These are phyloP conservation scores for Globisporangium lucens DNA, from an alignment of 352 stramenopile species.

Conservation along the genomic window DNA sequence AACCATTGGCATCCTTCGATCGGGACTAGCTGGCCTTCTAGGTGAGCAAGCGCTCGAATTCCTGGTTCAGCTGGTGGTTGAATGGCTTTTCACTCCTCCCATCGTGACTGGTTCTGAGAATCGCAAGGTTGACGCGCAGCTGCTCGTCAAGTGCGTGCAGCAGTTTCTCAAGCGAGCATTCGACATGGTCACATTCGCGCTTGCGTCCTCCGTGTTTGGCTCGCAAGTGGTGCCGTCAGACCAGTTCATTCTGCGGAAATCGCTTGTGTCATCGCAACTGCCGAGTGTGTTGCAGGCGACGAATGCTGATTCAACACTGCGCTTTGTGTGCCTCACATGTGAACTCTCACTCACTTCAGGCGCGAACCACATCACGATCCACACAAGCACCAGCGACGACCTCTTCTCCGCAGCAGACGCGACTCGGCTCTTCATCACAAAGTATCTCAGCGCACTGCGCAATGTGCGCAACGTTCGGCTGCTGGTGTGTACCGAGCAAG, in stretches of 20 bases:
- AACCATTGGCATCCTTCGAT: constrained; percentile 30
- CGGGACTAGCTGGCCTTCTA: constrained; percentile 38
- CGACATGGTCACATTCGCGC: constrained; percentile 35
- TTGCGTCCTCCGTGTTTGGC: constrained; percentile 22
- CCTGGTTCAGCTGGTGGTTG: constrained; percentile 37
- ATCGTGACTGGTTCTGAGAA: background rate
- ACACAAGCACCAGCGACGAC: constrained; percentile 15
- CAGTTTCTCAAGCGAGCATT: constrained; percentile 32
- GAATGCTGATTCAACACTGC: background rate
- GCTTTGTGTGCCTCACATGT: constrained; percentile 49
- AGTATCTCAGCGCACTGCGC: constrained; percentile 25
- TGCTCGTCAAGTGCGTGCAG: constrained; percentile 30
- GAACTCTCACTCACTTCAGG: constrained; percentile 30
- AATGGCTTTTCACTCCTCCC: constrained; percentile 44
- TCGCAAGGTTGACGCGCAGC: background rate
- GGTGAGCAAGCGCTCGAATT: constrained; percentile 23
- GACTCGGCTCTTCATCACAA: constrained; percentile 26
- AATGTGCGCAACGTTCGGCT: constrained; percentile 29
- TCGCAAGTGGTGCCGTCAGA: constrained; percentile 37
- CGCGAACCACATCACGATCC: constrained; percentile 37
- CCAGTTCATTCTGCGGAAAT: constrained; percentile 61
- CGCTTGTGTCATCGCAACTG: constrained; percentile 42
- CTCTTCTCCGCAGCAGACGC: constrained; percentile 28
- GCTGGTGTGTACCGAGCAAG: constrained; percentile 41
- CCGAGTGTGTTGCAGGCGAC: constrained; percentile 20